phyloP scores from a whole-genome alignment of 352 stramenopile species.

The Plasmopara halstedii region DNA sequence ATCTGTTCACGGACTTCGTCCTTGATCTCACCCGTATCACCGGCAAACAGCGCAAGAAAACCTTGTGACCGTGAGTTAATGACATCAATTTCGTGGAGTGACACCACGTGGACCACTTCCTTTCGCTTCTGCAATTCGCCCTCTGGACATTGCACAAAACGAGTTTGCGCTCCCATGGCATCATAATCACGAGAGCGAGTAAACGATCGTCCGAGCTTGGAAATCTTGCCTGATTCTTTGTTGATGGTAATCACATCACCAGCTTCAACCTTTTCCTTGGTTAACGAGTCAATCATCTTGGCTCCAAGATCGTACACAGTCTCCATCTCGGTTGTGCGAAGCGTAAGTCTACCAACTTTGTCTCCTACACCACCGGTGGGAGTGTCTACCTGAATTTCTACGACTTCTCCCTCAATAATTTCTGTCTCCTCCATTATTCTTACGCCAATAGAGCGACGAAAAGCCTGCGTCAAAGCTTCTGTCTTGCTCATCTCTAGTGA shows the following conservation, averaged over 20 bases:
- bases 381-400: conserved; percentile 98
- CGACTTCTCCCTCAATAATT: conserved; percentile 99
- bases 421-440: conserved; percentile 99
- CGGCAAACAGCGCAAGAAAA: conserved; percentile 98
- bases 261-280: conserved; percentile 98
- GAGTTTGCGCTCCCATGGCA: conserved; percentile 91
- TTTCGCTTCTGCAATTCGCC: conserved; percentile 99
- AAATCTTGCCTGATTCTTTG: conserved; percentile 98
- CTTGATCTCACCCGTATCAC: conserved; percentile 99
- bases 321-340: conserved; percentile 99
- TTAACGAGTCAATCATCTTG: conserved; percentile 99
- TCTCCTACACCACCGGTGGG: conserved; percentile 66
- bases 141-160: conserved; percentile 87
- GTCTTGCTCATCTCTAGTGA: conserved; percentile 99
- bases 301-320: conserved; percentile 98
- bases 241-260: conserved; percentile 99
- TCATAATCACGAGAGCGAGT: conserved; percentile 97
- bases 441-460: conserved; percentile 95
- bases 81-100: conserved; percentile 98
- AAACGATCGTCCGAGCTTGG: conserved; percentile 96
- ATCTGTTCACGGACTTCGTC: conserved; percentile 98
- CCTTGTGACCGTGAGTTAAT: conserved; percentile 99
- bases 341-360: conserved; percentile 90
- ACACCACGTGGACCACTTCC: conserved; percentile 96
- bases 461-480: conserved; percentile 97